phyloP scores from a whole-genome alignment of 139 green algal species.

The Auxenochlorella protothecoides region DNA sequence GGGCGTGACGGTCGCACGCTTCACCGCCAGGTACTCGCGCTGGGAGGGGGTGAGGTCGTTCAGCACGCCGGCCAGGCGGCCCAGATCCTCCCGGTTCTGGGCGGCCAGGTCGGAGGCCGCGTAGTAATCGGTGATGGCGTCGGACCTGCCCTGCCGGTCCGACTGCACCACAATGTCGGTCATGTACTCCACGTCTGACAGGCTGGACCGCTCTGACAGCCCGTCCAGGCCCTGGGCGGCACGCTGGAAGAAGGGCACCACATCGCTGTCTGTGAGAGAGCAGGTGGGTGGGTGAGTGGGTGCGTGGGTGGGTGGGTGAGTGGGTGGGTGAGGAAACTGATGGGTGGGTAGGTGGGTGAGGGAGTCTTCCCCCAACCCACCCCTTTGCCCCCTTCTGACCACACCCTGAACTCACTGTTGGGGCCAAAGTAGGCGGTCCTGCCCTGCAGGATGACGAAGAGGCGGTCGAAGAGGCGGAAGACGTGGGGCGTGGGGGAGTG shows the following conservation, averaged over 20 bases:
- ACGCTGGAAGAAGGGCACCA: not conserved
- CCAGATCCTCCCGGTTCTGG: not conserved
- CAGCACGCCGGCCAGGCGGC: too few relatives aligned
- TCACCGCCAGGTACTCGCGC: conserved; percentile 38
- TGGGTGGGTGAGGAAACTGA: too few relatives aligned
- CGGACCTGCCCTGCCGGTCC: conserved; percentile 16
- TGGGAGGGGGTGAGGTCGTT: not conserved
- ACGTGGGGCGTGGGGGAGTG: conserved; percentile 44
- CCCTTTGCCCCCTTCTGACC: not conserved
- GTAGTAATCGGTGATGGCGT: conserved; percentile 15
- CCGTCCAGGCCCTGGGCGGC: too few relatives aligned
- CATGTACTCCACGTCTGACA: not conserved
- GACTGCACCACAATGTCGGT: conserved; percentile 9
- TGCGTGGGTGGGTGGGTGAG: too few relatives aligned
- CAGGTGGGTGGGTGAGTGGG: not conserved
- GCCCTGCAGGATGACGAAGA: conserved; percentile 47
- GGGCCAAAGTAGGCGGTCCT: conserved; percentile 43
- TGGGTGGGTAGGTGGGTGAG: too few relatives aligned
- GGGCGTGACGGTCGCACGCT: conserved; percentile 53
- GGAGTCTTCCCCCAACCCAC: not conserved
- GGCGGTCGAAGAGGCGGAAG: conserved; percentile 54
- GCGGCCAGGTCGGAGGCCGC: conserved; percentile 5
- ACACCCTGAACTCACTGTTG: conserved; percentile 15
- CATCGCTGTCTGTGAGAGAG: not conserved
- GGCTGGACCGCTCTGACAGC: too few relatives aligned